Percentiles rank a stretch among this genome's conserved stretches.
Conservation (phyloP, 306 rosid genomes). For the Cicer judaicum region DNA sequence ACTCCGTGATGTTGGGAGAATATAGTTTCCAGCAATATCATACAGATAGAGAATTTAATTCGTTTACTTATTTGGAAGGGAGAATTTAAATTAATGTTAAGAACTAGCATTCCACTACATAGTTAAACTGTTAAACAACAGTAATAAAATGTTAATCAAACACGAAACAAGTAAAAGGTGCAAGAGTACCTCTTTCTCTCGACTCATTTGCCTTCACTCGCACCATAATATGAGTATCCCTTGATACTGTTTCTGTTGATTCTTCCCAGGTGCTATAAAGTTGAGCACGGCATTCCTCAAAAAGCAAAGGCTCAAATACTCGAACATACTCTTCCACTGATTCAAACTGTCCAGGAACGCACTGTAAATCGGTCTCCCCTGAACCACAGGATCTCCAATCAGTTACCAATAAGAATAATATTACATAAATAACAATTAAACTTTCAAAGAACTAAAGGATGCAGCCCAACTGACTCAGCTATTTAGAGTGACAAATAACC, state of each 20-base stretch:
- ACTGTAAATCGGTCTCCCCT: conserved; percentile 91
- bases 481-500: conserved; percentile 8
- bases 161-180: conserved; percentile 34
- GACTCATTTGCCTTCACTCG: conserved; percentile 88
- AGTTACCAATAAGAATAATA: conserved; percentile 37
- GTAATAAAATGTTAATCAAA: conserved; percentile 13
- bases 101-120: not conserved
- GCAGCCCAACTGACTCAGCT: not conserved
- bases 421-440: conserved; percentile 38
- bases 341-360: conserved; percentile 93
- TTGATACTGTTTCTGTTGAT: conserved; percentile 75
- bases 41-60: conserved; percentile 19
- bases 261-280: conserved; percentile 98
- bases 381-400: conserved; percentile 50
- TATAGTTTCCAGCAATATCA: conserved; percentile 3
- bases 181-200: conserved; percentile 86
- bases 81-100: conserved; percentile 30
- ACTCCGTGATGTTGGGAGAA: conserved; percentile 20
- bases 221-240: conserved; percentile 87
- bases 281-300: conserved; percentile 99
- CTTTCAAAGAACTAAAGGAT: conserved; percentile 35
- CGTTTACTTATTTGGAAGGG: no score
- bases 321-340: conserved; percentile 87
- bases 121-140: conserved; percentile 18
- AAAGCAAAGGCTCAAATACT: conserved; percentile 96